Evolutionary conservation across 768 basidiomycete species (phyloP).

Genomic region (Suillus subaureus): DNA sequence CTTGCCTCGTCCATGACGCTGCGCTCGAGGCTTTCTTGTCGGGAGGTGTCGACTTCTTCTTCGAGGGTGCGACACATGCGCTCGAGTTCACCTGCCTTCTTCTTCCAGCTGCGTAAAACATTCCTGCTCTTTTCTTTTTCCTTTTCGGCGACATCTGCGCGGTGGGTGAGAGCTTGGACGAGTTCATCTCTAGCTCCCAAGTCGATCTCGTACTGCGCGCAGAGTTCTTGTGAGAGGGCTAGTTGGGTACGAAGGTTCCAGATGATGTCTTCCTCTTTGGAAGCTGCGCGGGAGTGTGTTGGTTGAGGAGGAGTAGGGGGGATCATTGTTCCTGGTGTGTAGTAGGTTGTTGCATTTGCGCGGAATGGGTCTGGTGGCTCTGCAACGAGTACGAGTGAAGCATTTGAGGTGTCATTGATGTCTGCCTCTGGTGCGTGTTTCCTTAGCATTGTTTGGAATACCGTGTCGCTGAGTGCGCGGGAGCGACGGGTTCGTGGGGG

Average conservation of each 20-base stretch:
- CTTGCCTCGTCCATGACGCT: slow-evolving; percentile 87
- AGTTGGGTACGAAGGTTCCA: slow-evolving; percentile 76
- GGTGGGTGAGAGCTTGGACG: slow-evolving; percentile 58
- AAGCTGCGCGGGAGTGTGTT: slow-evolving; percentile 57
- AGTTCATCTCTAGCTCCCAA: slow-evolving; percentile 73
- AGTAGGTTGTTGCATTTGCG: slow-evolving; percentile 73
- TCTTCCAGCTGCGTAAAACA: slow-evolving; percentile 65
- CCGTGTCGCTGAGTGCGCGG: slow-evolving; percentile 64
- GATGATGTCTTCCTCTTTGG: slow-evolving; percentile 72
- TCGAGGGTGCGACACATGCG: slow-evolving; percentile 65
- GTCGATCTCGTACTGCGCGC: slow-evolving; percentile 76
- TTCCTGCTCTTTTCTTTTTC: slow-evolving; percentile 63
- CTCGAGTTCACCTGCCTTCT: slow-evolving; percentile 77
- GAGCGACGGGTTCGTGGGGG: slow-evolving; percentile 42
- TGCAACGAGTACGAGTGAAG: slow-evolving; percentile 48
- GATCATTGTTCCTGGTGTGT: slow-evolving; percentile 73
- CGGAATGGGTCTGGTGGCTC: slow-evolving; percentile 79
- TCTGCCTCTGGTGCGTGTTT: slow-evolving; percentile 54
- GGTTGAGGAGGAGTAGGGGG: slow-evolving; percentile 63
- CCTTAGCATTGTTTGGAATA: slow-evolving; percentile 58
- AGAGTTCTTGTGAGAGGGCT: slow-evolving; percentile 72
- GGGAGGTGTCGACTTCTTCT: slow-evolving; percentile 85
- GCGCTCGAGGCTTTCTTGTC: slow-evolving; percentile 78
- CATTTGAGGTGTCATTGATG: slow-evolving; percentile 58
- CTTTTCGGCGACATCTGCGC: slow-evolving; percentile 56